Conservation (phyloP, 208 protist species). For the Trypanosoma grayi region DNA sequence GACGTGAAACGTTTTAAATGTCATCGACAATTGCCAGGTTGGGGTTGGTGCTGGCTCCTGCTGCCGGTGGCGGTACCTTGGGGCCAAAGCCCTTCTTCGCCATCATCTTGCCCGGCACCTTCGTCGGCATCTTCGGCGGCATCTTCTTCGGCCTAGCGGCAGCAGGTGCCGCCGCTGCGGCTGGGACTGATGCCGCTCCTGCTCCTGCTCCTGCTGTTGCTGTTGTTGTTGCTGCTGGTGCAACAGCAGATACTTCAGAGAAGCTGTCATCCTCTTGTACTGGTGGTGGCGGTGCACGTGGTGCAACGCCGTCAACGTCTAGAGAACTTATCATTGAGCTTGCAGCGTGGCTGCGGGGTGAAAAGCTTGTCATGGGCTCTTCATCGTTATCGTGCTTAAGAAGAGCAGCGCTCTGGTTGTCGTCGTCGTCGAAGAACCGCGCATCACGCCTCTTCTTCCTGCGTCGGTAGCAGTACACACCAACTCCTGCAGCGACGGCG, state of each 20-base stretch:
- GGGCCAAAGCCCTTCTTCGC: not conserved
- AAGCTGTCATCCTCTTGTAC: not conserved
- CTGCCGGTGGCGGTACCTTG: not conserved
- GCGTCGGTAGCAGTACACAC: not conserved
- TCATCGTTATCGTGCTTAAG: not conserved
- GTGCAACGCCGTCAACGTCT: not conserved
- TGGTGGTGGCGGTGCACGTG: not conserved
- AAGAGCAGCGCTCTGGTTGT: not conserved
- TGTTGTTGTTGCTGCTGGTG: not conserved
- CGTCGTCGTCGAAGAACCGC: conserved; percentile 27
- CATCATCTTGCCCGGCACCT: not conserved
- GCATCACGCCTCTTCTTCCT: conserved; percentile 16
- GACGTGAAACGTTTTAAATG: not conserved
- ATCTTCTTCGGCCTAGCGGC: not conserved
- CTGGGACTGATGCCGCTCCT: not conserved
- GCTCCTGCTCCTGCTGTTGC: not conserved
- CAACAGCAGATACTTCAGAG: not conserved
- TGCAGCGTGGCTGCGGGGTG: not conserved
- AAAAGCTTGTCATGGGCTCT: not conserved
- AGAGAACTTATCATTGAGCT: conserved; percentile 5
- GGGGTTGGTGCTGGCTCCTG: not conserved
- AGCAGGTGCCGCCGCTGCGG: not conserved
- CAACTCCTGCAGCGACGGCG: not conserved
- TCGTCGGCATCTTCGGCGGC: not conserved
- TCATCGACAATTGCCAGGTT: not conserved